Conservation (phyloP, 495 filamentous ascomycete genomes). For the Trichoderma orchidacearum region DNA sequence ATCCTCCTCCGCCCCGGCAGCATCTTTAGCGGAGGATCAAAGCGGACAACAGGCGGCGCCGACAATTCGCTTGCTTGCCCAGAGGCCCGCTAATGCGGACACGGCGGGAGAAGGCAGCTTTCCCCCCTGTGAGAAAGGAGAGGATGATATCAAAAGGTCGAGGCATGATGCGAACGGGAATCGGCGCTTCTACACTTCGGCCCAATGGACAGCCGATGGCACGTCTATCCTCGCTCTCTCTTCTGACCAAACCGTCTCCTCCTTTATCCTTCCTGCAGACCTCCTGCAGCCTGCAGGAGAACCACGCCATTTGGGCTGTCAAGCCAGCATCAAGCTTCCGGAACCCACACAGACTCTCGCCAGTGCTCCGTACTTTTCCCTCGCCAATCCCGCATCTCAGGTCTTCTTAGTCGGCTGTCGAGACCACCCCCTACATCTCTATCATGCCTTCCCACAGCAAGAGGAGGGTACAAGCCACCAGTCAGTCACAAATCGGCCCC, state of each 20-base stretch:
- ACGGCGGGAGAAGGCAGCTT: background rate
- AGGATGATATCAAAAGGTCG: background rate
- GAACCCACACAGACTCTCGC: constrained; percentile 60
- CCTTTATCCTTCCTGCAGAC: constrained; percentile 59
- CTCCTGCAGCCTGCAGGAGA: constrained; percentile 43
- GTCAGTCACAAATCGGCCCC: constrained; percentile 11
- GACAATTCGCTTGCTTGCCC: background rate
- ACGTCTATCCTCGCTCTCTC: constrained; percentile 66
- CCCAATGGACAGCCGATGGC: constrained; percentile 58
- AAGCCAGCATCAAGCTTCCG: constrained; percentile 44
- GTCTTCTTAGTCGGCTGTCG: constrained; percentile 50
- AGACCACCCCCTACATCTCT: constrained; percentile 66
- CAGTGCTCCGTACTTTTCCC: constrained; percentile 59
- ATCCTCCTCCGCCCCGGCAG: no score
- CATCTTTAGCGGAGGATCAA: background rate
- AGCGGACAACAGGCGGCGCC: background rate
- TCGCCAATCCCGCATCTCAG: constrained; percentile 51
- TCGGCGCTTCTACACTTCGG: constrained; percentile 17
- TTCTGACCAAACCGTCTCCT: constrained; percentile 51
- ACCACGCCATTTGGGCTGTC: constrained; percentile 41
- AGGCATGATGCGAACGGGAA: background rate
- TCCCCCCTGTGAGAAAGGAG: background rate
- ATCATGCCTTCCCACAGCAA: constrained; percentile 17
- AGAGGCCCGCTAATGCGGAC: background rate
- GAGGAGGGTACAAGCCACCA: background rate